A percentile compares a stretch with the other conserved stretches of the same genome.
These are phyloP conservation scores for Adansonia rubrostipa DNA, from an alignment of 441 rosid genomes.

Conservation along the genomic window DNA sequence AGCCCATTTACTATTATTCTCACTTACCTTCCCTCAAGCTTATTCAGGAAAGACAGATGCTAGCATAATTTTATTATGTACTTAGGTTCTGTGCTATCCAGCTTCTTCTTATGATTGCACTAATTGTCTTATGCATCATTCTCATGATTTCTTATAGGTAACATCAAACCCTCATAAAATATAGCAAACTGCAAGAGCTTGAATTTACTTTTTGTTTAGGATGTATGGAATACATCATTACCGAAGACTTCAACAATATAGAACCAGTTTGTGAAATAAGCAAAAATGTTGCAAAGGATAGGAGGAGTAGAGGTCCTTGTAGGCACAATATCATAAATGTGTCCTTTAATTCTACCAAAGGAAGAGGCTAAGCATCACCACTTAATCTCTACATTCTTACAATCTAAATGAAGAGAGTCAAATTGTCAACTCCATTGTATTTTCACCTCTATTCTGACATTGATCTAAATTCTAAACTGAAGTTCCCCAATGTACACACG, in stretches of 20 bases:
- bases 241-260: neutral
- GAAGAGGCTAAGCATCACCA: neutral
- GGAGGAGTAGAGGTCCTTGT: neutral
- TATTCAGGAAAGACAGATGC: neutral
- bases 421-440: slow-evolving; percentile 5
- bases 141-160: neutral
- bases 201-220: slow-evolving; percentile 10
- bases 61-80: neutral
- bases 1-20: neutral
- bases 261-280: slow-evolving; percentile 4
- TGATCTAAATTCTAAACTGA: neutral
- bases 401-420: neutral
- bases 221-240: neutral
- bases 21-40: slow-evolving; percentile 9
- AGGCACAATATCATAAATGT: neutral
- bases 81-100: neutral
- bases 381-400: neutral
- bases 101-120: neutral
- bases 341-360: neutral
- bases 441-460: neutral
- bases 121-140: neutral
- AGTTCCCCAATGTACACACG: neutral
- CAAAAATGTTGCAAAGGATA: neutral
- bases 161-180: neutral
- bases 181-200: slow-evolving; percentile 12